A percentile compares a stretch with the other conserved stretches of the same genome.
phyloP scores from a whole-genome alignment of 2,329 filamentous ascomycete species.

The Sporothrix schenckii region DNA sequence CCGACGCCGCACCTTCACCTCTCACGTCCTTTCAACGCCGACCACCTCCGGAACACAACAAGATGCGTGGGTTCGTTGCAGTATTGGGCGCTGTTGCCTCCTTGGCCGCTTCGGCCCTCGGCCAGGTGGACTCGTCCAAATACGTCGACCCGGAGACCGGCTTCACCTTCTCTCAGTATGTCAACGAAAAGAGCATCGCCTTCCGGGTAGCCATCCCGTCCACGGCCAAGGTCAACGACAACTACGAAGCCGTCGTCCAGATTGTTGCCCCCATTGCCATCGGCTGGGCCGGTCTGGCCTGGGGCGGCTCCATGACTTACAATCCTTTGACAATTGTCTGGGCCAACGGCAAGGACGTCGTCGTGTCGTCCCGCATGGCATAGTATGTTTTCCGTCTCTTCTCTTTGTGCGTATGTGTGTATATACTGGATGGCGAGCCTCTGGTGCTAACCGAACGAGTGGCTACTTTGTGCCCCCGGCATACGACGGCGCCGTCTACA shows the following conservation, averaged over 20 bases:
- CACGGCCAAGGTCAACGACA: constrained; percentile 39
- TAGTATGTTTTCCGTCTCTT: constrained; percentile 44
- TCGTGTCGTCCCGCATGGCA: constrained; percentile 50
- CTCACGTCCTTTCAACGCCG: not conserved
- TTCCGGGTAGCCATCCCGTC: constrained; percentile 46
- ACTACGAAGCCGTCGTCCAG: constrained; percentile 46
- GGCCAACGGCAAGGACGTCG: constrained; percentile 48
- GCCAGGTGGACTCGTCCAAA: constrained; percentile 44
- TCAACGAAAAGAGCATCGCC: constrained; percentile 45
- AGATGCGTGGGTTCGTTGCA: constrained; percentile 31
- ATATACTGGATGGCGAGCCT: too few species aligned
- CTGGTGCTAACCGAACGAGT: constrained; percentile 35
- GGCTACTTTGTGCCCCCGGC: constrained; percentile 44
- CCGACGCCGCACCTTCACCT: not conserved
- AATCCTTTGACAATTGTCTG: constrained; percentile 52
- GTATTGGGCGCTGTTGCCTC: constrained; percentile 27
- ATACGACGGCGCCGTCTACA: constrained; percentile 42
- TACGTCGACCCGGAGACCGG: constrained; percentile 47
- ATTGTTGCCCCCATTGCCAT: constrained; percentile 49
- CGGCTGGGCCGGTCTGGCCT: constrained; percentile 54
- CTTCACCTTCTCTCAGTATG: constrained; percentile 50
- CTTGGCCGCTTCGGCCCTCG: constrained; percentile 33
- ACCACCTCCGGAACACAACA: not conserved
- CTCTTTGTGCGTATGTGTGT: not conserved
- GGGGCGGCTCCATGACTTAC: constrained; percentile 55